A percentile compares a stretch with the other conserved stretches of the same genome.
These are phyloP conservation scores for Alternaria triticina DNA, from an alignment of 2,329 filamentous ascomycete species.

Conservation along the genomic window DNA sequence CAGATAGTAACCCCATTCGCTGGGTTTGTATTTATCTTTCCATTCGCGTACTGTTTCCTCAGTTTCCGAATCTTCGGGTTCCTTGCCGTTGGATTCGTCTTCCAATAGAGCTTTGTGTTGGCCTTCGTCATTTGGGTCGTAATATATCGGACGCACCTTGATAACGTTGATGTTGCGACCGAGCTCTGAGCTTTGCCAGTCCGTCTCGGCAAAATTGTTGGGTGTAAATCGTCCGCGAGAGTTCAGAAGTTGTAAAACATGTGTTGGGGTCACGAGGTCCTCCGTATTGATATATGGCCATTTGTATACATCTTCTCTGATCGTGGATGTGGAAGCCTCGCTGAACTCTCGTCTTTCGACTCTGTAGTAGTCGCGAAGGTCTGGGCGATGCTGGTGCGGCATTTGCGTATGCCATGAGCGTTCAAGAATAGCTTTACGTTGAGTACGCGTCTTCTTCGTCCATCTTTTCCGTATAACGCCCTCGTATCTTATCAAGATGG, in stretches of 20 bases:
- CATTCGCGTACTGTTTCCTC: not conserved
- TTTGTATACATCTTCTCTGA: not conserved
- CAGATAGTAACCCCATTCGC: not conserved
- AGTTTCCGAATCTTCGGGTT: not conserved
- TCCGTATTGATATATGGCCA: not conserved
- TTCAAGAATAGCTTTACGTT: not conserved
- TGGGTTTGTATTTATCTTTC: not conserved
- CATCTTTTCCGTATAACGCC: not conserved
- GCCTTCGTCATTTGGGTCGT: not conserved
- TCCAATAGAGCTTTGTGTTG: not conserved
- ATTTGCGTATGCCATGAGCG: not conserved
- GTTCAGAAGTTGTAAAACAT: not conserved
- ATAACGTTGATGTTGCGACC: not conserved
- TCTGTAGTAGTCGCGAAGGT: not conserved
- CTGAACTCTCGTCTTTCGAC: not conserved
- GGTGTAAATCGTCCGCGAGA: not conserved
- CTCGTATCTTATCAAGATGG: not conserved
- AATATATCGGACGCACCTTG: not conserved
- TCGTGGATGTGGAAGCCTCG: not conserved
- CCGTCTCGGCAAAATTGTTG: not conserved
- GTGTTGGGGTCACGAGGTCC: not conserved
- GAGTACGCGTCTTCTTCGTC: not conserved
- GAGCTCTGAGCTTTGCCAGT: not conserved
- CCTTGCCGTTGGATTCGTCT: not conserved
- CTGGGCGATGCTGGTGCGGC: not conserved